phyloP scores from a whole-genome alignment of 169 alveolate genomes.

The Plasmodium coatneyi region DNA sequence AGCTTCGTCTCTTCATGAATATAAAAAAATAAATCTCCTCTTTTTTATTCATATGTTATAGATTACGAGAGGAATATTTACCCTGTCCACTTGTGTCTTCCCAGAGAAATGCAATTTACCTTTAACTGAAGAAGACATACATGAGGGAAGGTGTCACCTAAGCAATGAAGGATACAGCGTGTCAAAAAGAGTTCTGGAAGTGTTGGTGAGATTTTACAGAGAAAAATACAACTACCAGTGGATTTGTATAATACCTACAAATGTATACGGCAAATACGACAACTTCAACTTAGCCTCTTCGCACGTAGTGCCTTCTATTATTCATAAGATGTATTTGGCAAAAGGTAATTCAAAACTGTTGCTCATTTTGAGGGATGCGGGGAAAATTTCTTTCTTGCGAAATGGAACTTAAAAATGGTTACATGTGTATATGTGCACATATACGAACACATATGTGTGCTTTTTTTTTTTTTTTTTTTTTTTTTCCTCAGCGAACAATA shows the following conservation, averaged over 20 bases:
- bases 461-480: constrained; percentile 2
- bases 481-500: constrained; percentile 15
- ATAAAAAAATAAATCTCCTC: background rate
- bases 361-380: background rate
- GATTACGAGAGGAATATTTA: constrained; percentile 69
- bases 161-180: constrained; percentile 75
- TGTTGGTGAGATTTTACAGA: constrained; percentile 64
- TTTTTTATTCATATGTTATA: background rate
- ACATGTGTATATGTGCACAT: background rate
- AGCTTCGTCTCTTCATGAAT: background rate
- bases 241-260: constrained; percentile 75
- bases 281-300: constrained; percentile 41
- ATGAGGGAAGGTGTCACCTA: constrained; percentile 58
- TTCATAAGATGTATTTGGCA: constrained; percentile 74
- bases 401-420: background rate
- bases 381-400: background rate
- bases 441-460: background rate
- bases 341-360: constrained; percentile 32
- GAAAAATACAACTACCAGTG: constrained; percentile 73
- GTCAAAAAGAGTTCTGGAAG: constrained; percentile 72
- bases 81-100: constrained; percentile 63
- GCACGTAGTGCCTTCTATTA: constrained; percentile 67
- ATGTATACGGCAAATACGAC: constrained; percentile 72
- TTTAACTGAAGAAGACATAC: constrained; percentile 61
- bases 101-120: constrained; percentile 61